Conservation (phyloP, 1,284 basidiomycete genomes). For the Agaricales sp. region DNA sequence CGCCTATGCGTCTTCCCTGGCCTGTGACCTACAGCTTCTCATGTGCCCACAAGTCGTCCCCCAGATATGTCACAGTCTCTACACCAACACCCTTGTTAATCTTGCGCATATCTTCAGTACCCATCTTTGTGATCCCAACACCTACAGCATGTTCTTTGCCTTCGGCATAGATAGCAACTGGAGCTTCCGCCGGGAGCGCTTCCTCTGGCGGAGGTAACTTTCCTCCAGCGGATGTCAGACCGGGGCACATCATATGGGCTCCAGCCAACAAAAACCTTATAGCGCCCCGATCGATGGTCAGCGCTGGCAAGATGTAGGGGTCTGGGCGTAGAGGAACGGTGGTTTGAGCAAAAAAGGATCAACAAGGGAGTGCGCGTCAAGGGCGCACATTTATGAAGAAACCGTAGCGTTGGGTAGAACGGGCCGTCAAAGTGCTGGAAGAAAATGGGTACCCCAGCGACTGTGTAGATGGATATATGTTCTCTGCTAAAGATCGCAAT, state of each 20-base stretch:
- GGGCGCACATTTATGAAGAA: conserved; percentile 83
- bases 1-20: background rate
- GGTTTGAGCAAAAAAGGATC: conserved; percentile 4
- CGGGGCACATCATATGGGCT: conserved; percentile 96
- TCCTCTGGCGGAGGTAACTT: conserved; percentile 69
- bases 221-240: conserved; percentile 88
- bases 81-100: conserved; percentile 89
- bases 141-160: conserved; percentile 94
- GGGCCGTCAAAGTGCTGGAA: conserved; percentile 98
- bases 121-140: conserved; percentile 77
- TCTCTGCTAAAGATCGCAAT: conserved; percentile 60
- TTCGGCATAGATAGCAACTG: conserved; percentile 88
- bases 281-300: conserved; percentile 91
- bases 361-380: background rate
- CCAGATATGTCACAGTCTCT: conserved; percentile 78
- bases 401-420: conserved; percentile 77
- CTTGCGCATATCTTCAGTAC: conserved; percentile 83
- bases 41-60: conserved; percentile 84
- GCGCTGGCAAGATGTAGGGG: conserved; percentile 81
- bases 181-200: conserved; percentile 56
- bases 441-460: conserved; percentile 82
- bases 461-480: conserved; percentile 87
- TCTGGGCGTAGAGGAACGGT: conserved; percentile 37
- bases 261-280: conserved; percentile 95
- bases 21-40: background rate